Percentiles rank a stretch among this genome's conserved stretches.
These are phyloP conservation scores for Phaeophleospora eucalypticola DNA, from an alignment of 2,329 filamentous ascomycete species.

Conservation along the genomic window DNA sequence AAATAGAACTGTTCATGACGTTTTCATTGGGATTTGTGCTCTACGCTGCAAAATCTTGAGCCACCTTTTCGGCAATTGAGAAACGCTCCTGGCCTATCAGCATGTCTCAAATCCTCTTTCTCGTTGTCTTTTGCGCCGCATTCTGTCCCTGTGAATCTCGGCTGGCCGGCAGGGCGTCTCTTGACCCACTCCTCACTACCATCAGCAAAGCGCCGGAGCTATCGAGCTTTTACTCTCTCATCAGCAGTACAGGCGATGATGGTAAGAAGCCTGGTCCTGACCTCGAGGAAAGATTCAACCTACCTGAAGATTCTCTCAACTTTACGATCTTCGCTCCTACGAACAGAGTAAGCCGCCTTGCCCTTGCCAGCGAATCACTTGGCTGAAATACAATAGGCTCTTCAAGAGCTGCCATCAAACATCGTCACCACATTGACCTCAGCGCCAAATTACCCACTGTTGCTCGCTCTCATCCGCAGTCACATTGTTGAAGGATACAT, in stretches of 20 bases:
- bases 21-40: too few relatives aligned
- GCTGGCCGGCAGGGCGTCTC: neutral
- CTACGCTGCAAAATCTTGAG: neutral
- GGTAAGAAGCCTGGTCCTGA: conserved; percentile 12
- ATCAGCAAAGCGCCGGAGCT: conserved; percentile 1
- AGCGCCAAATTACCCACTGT: conserved; percentile 10
- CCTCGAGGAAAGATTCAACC: conserved; percentile 19
- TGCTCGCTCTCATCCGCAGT: conserved; percentile 11
- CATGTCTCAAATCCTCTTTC: neutral
- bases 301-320: conserved; percentile 4
- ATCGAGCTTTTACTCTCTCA: conserved; percentile 2
- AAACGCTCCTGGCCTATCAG: neutral
- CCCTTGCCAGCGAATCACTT: neutral
- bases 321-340: conserved; percentile 18
- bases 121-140: neutral
- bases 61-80: neutral
- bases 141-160: neutral
- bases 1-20: too few relatives aligned
- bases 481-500: conserved; percentile 11
- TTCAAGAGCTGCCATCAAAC: neutral
- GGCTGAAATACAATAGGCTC: neutral
- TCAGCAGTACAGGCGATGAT: conserved; percentile 6
- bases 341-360: conserved; percentile 9
- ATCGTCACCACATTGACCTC: conserved; percentile 2
- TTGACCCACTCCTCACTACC: conserved; percentile 2